Conservation (phyloP, 2,329 filamentous ascomycete species). For the Apiospora pterosperma region DNA sequence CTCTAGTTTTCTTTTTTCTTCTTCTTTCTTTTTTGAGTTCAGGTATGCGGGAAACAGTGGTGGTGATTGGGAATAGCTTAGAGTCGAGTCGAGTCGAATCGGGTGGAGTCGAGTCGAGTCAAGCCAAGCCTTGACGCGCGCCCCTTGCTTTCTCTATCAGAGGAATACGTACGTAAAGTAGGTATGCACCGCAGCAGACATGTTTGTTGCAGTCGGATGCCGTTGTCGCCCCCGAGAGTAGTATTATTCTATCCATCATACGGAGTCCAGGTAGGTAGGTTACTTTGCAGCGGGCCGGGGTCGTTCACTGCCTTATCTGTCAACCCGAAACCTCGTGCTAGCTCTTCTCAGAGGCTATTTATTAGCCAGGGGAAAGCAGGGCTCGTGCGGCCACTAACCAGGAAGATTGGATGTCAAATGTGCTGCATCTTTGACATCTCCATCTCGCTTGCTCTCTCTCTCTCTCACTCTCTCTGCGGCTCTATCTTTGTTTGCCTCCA, state of each 20-base stretch:
- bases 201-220: background rate
- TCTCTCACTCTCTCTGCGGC: background rate
- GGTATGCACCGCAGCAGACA: too few species aligned
- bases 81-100: background rate
- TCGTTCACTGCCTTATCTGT: background rate
- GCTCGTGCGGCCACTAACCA: background rate
- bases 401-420: background rate
- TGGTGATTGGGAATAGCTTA: background rate
- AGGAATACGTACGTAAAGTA: background rate
- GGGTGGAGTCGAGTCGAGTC: background rate
- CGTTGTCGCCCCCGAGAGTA: background rate
- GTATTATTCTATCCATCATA: background rate
- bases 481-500: background rate
- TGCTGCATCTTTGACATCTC: background rate
- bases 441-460: background rate
- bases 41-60: background rate
- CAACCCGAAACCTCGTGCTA: slow-evolving; percentile 1
- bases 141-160: background rate
- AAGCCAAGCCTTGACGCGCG: background rate
- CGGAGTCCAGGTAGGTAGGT: background rate
- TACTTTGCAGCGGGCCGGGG: background rate
- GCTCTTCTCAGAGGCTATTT: background rate
- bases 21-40: background rate
- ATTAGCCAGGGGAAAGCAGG: background rate
- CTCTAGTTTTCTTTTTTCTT: background rate